A percentile compares a stretch with the other conserved stretches of the same genome.
Conservation (phyloP, 2,329 filamentous ascomycete species). For the Hypocreales sp. region DNA sequence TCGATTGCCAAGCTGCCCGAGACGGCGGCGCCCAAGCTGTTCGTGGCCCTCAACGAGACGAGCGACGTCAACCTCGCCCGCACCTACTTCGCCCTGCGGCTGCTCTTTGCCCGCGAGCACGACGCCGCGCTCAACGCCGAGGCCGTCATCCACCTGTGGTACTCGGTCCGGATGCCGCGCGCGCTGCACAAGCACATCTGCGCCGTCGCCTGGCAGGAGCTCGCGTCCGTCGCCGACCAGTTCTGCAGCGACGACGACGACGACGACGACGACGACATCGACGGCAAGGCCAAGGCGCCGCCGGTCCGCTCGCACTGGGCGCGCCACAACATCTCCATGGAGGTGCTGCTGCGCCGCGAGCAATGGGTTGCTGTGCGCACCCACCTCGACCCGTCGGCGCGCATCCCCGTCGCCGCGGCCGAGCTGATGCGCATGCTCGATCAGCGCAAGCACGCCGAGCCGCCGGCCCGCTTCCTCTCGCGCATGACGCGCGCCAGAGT, state of each 20-base stretch:
- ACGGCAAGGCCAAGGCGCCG: neutral
- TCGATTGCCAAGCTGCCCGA: constrained; percentile 8
- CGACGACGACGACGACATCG: neutral
- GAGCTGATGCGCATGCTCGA: constrained; percentile 3
- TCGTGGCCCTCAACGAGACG: constrained; percentile 4
- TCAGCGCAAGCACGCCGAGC: constrained; percentile 2
- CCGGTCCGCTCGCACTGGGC: constrained; percentile 1
- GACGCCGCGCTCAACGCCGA: constrained; percentile 9
- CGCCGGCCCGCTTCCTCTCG: neutral
- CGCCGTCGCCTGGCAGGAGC: constrained; percentile 2
- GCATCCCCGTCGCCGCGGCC: neutral
- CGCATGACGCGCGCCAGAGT: constrained; percentile 7
- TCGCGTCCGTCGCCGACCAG: no score
- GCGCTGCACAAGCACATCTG: constrained; percentile 4
- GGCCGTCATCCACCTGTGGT: constrained; percentile 10
- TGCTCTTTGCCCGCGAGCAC: constrained; percentile 3
- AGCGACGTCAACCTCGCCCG: constrained; percentile 1
- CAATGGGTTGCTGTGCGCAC: constrained; percentile 4
- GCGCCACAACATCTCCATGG: constrained; percentile 1
- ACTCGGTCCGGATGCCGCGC: constrained; percentile 8
- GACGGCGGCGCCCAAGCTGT: constrained; percentile 5
- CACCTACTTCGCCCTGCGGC: constrained; percentile 4
- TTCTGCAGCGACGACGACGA: no score
- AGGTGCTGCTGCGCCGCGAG: constrained; percentile 1
- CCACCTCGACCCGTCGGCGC: neutral